These are phyloP conservation scores for Diaporthe citriasiana DNA, from an alignment of 2,329 filamentous ascomycete species.

Conservation along the genomic window DNA sequence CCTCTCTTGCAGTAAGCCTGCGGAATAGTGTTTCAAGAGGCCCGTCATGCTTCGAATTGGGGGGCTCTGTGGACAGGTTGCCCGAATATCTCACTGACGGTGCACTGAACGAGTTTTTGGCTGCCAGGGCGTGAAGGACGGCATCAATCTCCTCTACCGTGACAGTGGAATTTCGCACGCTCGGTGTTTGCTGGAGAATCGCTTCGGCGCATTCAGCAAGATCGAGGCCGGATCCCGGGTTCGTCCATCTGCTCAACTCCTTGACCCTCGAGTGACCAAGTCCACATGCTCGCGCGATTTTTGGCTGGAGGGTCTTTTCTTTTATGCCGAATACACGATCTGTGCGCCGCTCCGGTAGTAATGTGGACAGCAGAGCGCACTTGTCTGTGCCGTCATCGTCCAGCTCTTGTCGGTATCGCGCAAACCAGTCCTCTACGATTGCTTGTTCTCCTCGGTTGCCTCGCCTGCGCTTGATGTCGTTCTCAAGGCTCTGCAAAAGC, in stretches of 20 bases:
- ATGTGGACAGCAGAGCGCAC: constrained; percentile 78
- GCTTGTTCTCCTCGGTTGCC: constrained; percentile 50
- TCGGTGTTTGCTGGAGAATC: constrained; percentile 72
- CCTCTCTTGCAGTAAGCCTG: constrained; percentile 75
- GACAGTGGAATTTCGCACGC: constrained; percentile 54
- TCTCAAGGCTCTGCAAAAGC: constrained; percentile 77
- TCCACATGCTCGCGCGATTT: constrained; percentile 77
- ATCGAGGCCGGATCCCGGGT: constrained; percentile 71
- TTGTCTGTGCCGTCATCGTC: constrained; percentile 69
- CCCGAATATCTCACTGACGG: constrained; percentile 65
- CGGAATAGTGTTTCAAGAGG: constrained; percentile 70
- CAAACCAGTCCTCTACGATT: constrained; percentile 77
- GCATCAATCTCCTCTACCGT: constrained; percentile 81
- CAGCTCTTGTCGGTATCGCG: constrained; percentile 70
- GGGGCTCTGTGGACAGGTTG: constrained; percentile 37
- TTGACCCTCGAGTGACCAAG: constrained; percentile 73
- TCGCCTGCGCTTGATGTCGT: constrained; percentile 52
- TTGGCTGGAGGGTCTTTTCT: constrained; percentile 70
- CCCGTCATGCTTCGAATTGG: constrained; percentile 53
- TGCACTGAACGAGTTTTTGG: constrained; percentile 79
- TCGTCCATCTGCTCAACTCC: constrained; percentile 74
- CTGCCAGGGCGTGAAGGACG: constrained; percentile 75
- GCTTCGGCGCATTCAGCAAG: constrained; percentile 79
- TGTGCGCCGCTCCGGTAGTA: constrained; percentile 81
- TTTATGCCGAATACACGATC: constrained; percentile 85